A percentile compares a stretch with the other conserved stretches of the same genome.
phyloP scores from a whole-genome alignment of 352 stramenopile genomes.

The Phytophthora constricta region DNA sequence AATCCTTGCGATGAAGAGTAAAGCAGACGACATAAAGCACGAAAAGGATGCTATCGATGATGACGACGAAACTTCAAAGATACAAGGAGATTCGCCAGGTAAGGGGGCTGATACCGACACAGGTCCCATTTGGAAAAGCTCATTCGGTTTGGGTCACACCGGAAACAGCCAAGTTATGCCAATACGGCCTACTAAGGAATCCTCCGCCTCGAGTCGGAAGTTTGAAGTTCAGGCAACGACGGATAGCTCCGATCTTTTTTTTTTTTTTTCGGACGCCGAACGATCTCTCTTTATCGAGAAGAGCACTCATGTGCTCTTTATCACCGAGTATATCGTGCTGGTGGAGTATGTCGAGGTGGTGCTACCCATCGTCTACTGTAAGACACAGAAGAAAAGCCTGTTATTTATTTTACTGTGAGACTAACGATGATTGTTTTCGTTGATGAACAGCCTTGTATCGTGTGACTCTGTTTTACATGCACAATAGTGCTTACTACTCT shows the following conservation, averaged over 20 bases:
- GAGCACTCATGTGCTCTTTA: slow-evolving; percentile 27
- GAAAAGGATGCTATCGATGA: background rate
- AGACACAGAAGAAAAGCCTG: no score
- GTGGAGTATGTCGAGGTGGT: slow-evolving; percentile 43
- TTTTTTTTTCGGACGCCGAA: slow-evolving; percentile 11
- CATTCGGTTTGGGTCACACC: no score
- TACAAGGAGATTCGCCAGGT: background rate
- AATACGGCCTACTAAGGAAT: background rate
- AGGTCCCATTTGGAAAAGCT: no score
- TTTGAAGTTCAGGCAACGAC: background rate
- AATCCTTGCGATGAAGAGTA: slow-evolving; percentile 7
- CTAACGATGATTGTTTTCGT: background rate
- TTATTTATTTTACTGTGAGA: background rate
- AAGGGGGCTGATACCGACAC: no score
- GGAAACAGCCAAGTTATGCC: background rate
- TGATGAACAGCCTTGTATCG: slow-evolving; percentile 3
- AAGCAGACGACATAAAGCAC: background rate
- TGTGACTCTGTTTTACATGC: slow-evolving; percentile 16
- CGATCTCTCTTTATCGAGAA: slow-evolving; percentile 25
- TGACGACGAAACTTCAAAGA: background rate
- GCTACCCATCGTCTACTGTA: slow-evolving; percentile 41
- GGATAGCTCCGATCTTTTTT: background rate
- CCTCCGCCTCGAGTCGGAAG: background rate
- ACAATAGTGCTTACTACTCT: slow-evolving; percentile 19
- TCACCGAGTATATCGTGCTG: slow-evolving; percentile 45